Percentiles rank a stretch among this genome's conserved stretches.
These are phyloP conservation scores for Pythium guiyangense DNA, from an alignment of 352 stramenopile species.

Conservation along the genomic window DNA sequence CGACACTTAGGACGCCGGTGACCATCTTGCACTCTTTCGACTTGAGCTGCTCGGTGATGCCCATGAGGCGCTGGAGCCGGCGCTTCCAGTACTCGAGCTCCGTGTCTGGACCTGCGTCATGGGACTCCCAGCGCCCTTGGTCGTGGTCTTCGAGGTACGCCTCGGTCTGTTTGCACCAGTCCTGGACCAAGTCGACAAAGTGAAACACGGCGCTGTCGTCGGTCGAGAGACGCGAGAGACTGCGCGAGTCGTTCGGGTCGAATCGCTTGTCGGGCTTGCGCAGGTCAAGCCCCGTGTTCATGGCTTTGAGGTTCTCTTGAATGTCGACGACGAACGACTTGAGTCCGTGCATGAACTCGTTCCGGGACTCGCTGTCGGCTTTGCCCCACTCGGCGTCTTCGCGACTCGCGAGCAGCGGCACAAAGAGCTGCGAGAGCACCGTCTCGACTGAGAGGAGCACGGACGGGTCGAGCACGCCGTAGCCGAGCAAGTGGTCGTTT, in stretches of 20 bases:
- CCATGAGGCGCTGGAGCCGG: slow-evolving; percentile 75
- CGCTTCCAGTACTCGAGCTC: slow-evolving; percentile 88
- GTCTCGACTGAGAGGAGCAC: slow-evolving; percentile 73
- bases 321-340: slow-evolving; percentile 81
- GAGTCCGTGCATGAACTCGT: slow-evolving; percentile 82
- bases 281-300: slow-evolving; percentile 86
- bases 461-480: slow-evolving; percentile 63
- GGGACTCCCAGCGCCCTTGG: slow-evolving; percentile 72
- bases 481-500: slow-evolving; percentile 68
- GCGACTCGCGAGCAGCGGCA: slow-evolving; percentile 39
- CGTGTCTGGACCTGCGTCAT: slow-evolving; percentile 74
- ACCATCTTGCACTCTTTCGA: slow-evolving; percentile 88
- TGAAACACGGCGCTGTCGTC: slow-evolving; percentile 72
- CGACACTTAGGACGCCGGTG: slow-evolving; percentile 73
- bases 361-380: slow-evolving; percentile 52
- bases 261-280: slow-evolving; percentile 84
- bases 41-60: slow-evolving; percentile 88
- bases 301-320: slow-evolving; percentile 87
- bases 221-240: slow-evolving; percentile 56
- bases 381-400: slow-evolving; percentile 62
- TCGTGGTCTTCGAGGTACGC: slow-evolving; percentile 84
- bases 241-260: slow-evolving; percentile 61
- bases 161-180: slow-evolving; percentile 88
- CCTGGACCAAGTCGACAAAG: slow-evolving; percentile 85
- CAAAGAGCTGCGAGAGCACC: slow-evolving; percentile 65